Conservation (phyloP, 768 basidiomycete genomes). For the Boletus sp. region DNA sequence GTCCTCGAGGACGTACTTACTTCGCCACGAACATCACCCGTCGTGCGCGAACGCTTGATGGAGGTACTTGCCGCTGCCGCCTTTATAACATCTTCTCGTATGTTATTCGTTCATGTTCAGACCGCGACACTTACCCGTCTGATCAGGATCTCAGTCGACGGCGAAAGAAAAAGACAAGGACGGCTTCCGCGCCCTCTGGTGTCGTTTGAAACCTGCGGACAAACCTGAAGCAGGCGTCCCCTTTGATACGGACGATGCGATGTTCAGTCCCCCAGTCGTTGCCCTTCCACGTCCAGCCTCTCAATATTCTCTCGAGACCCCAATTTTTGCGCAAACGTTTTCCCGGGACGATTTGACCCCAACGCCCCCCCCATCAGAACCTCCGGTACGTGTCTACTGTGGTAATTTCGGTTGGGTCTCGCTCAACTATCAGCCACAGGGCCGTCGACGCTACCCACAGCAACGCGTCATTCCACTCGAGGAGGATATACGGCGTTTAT, state of each 20-base stretch:
- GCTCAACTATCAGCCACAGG: slow-evolving; percentile 5
- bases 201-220: slow-evolving; percentile 70
- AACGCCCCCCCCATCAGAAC: slow-evolving; percentile 27
- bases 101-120: background rate
- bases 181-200: slow-evolving; percentile 73
- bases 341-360: slow-evolving; percentile 24
- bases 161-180: slow-evolving; percentile 38
- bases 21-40: slow-evolving; percentile 64
- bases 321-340: slow-evolving; percentile 37
- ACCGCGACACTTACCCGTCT: background rate
- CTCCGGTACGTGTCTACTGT: slow-evolving; percentile 14
- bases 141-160: slow-evolving; percentile 18
- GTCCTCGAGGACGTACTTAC: slow-evolving; percentile 71
- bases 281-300: slow-evolving; percentile 29
- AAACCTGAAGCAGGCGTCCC: slow-evolving; percentile 85
- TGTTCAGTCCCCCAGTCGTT: slow-evolving; percentile 66
- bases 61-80: slow-evolving; percentile 83
- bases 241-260: slow-evolving; percentile 72
- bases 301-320: slow-evolving; percentile 32
- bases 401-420: background rate
- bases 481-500: slow-evolving; percentile 79
- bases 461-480: slow-evolving; percentile 63
- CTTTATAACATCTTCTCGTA: slow-evolving; percentile 39
- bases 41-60: slow-evolving; percentile 74
- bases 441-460: slow-evolving; percentile 17